Conservation (phyloP, 441 rosid genomes). For the Gossypium trilobum region DNA sequence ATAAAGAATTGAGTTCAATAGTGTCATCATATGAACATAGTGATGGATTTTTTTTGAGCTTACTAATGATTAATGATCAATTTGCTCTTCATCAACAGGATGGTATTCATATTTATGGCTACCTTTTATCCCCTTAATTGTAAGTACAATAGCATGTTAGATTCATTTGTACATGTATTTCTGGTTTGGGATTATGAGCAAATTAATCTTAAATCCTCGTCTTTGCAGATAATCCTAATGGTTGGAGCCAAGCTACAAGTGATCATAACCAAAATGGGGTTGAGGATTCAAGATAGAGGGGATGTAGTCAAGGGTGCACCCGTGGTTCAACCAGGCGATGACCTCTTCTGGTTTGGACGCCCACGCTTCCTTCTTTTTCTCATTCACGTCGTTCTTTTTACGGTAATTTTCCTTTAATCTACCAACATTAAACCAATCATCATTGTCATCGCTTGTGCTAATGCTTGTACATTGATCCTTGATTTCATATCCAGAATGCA, state of each 20-base stretch:
- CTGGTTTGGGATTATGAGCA: not conserved
- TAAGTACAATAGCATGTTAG: constrained; percentile 31
- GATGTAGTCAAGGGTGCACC: constrained; percentile 88
- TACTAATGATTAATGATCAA: not conserved
- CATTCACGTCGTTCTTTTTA: constrained; percentile 75
- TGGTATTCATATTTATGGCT: constrained; percentile 64
- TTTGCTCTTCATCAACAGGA: constrained; percentile 36
- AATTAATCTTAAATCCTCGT: not conserved
- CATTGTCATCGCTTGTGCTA: not conserved
- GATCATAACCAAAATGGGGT: constrained; percentile 75
- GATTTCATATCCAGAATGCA: constrained; percentile 44
- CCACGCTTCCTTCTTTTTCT: constrained; percentile 79
- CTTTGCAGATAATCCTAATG: constrained; percentile 49
- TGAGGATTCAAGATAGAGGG: constrained; percentile 74
- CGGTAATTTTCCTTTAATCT: constrained; percentile 32
- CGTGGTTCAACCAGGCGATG: constrained; percentile 76
- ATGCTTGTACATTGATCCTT: not conserved
- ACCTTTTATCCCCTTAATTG: constrained; percentile 71
- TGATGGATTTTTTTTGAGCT: no score
- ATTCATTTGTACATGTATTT: not conserved
- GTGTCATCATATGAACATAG: not conserved
- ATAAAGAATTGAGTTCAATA: not conserved
- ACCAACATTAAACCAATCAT: not conserved
- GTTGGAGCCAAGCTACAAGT: constrained; percentile 76
- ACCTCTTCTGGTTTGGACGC: constrained; percentile 88